Base-by-base conservation (phyloP, 1,284 basidiomycete species). In the Ceratorhiza oryzae-sativae region DNA sequence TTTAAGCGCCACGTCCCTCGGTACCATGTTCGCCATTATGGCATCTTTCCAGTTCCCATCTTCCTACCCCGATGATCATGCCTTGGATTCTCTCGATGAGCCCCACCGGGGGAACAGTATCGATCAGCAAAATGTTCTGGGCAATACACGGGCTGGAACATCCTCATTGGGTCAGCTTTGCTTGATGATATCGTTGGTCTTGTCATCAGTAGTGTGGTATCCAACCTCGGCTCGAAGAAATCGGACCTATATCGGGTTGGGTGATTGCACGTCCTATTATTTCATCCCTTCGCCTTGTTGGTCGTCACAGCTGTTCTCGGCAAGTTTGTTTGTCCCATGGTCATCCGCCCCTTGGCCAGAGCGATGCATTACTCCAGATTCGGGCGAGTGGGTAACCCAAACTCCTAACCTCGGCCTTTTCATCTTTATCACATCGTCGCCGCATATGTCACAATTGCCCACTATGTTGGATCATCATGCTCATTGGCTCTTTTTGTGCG, bases 181-280 rank as follows among this genome's bases (percentile, higher is more conserved):
- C 80, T 86, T 61, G 86, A 87, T 77, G 86, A 87, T 76, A 81
- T 87, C 9, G 77, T 86, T 8, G 86, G 84, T 0, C 82, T 87
- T 23, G 82, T 87, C 51, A 80, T 88, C 36, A 80, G 83, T 9
- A 81, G 83, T 27, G 80, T 87, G 27, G 79, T 87, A 25, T 77
- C 79, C 3, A 78, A 80, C 0, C 77, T 87, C 0, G 81, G 78
- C 5, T 62, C 76, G 8, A 73, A 70, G 9, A 62, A 61, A 1
- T 67, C 3, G 56, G 62, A 6, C 53, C 56, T 25, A 70, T 71
- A 9, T 58, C 75, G 10, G 77, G 77, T 0, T 83, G 83, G 81
- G 79, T 79, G 0, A 79, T 86, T 48, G 80, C 81, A 0, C 76
- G 80, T 1, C 83, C 84, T 0, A 75, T 85, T 15, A 78, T 84